Base-by-base conservation (phyloP, 106 monocot genomes). In the Posidonia australis region DNA sequence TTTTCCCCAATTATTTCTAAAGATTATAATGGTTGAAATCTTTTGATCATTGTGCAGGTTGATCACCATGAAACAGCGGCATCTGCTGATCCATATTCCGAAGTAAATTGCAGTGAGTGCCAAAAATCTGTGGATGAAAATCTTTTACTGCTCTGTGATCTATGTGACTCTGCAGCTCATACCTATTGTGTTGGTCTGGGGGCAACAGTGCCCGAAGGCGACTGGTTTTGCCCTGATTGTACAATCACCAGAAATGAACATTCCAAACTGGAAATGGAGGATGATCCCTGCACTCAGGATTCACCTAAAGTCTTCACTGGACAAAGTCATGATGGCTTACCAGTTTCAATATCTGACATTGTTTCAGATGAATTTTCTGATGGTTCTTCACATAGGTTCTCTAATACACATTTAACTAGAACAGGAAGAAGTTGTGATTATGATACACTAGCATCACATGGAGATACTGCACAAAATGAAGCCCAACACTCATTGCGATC, bases 201-300 rank as follows among this genome's bases (percentile, higher is more conserved):
- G 19, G 30, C 55, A 41, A 76, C 72, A 31, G 74, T 92, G n/a
- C 92, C 92, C 48, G 84, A 84, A 51, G 84, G 80, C 54, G 84
- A 92, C 55, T 92, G 92, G 87, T 92, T 78, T 65, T 92, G 87
- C 51, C 21, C 57, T 43, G 92, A 92, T 68, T 92, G 92, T 58
- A 51, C 70, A 2, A 49, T 76, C 68, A 44, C 74, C 51, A 66
- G 65, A 65, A 60, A 64, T 47, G 79, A 84, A 42, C 84, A 87
- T 44, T 70, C 68, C 21, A 79, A 72, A 69, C 54, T 51, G 29
- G 70, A 84, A 42, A 12, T 25, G 23, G 79, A 72, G 67, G 64
- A 71, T 23, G 55, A 67, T 28, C 21, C 24, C 74, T 41, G 54
- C 3, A 44, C 58, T 63, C 66, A 60, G 23, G 61, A 71, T 74